Evolutionary conservation across 2,329 filamentous ascomycete species (phyloP), one percentile per base, ranked within the genome.

Genomic region (Phialophora tarda): DNA sequence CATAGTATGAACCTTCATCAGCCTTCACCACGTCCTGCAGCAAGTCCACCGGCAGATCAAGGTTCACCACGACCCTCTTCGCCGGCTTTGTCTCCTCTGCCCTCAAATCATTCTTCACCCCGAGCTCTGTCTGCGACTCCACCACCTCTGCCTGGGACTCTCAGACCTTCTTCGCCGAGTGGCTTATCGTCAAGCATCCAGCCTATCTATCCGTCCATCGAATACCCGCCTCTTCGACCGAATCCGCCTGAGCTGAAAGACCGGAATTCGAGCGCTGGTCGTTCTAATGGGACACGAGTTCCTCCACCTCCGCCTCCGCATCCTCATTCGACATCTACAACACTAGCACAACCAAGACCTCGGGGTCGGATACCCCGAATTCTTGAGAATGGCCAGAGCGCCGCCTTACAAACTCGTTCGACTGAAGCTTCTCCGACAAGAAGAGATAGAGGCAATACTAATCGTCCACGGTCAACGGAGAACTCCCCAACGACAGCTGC

Each of bases 141-240:
- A 5, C 78, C 78, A 61, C 70, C 75, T 17, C 82, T 82, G 21
- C 82, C 82, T 30, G 57, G 56, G 23, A 50, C 64, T 51, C 57
- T 82, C 59, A 83, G 89, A 60, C 85, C 89, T 34, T 85, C 83
- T 44, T 92, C 90, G 12, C 89, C 91, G 10, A 79, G 89, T 53
- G 87, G 87, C 5, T 81, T 92, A 28, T 91, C 88, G 70, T 91
- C 90, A 2, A 86, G 87, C 67, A 88, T 92, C 54, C 87, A 91
- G 71, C 91, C 91, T 1, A 83, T 87, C 50, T 92, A 90, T 71
- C 90, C 91, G 23, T 89, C 88, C 2, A 86, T 89, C 14, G 90
- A 92, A 69, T 91, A 91, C 74, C 91, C 89, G 7, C 89, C 89
- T 4, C 89, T 85, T 24, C 79, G 79, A 63, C 86, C 84, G 30